Percentiles rank a stretch among this genome's conserved stretches.
Conservation (phyloP, 2,329 filamentous ascomycete genomes). For the Raffaelea albimanens region DNA sequence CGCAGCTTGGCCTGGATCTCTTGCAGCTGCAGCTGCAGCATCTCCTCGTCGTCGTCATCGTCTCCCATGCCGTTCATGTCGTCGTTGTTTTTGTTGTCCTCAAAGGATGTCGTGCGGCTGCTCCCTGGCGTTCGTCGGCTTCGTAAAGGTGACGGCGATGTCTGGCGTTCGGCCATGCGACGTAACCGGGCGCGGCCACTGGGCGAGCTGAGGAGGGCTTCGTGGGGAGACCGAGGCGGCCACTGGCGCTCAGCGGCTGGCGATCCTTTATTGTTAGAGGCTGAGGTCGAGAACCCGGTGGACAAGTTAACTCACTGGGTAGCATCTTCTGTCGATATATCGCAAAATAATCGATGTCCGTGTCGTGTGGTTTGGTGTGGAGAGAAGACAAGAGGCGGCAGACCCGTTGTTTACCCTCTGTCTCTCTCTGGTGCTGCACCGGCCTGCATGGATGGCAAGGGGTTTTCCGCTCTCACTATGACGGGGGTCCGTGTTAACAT, state of each 20-base stretch:
- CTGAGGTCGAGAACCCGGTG: too few relatives aligned
- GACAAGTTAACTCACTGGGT: conserved; percentile 10
- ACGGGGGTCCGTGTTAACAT: too few relatives aligned
- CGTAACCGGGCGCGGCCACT: conserved; percentile 69
- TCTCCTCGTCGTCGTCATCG: conserved; percentile 81
- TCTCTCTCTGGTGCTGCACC: neutral
- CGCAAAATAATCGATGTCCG: too few relatives aligned
- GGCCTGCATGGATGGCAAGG: too few relatives aligned
- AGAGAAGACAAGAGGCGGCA: neutral
- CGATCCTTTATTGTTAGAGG: conserved; percentile 7
- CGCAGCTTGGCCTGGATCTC: conserved; percentile 83
- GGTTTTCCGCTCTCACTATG: too few relatives aligned
- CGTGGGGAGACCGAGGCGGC: conserved; percentile 58
- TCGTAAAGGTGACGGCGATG: conserved; percentile 58
- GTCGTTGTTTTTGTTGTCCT: conserved; percentile 21
- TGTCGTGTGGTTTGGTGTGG: neutral
- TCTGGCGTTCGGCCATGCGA: conserved; percentile 50
- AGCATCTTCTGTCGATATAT: conserved; percentile 3
- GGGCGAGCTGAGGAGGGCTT: conserved; percentile 59
- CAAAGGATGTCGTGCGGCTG: conserved; percentile 4
- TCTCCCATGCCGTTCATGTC: conserved; percentile 34
- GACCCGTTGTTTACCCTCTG: conserved; percentile 7
- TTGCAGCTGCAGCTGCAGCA: conserved; percentile 71
- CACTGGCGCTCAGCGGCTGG: conserved; percentile 37
- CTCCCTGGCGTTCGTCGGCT: neutral